Evolutionary conservation across 1,284 basidiomycete species (phyloP).

Genomic region (Pterula multifida): DNA sequence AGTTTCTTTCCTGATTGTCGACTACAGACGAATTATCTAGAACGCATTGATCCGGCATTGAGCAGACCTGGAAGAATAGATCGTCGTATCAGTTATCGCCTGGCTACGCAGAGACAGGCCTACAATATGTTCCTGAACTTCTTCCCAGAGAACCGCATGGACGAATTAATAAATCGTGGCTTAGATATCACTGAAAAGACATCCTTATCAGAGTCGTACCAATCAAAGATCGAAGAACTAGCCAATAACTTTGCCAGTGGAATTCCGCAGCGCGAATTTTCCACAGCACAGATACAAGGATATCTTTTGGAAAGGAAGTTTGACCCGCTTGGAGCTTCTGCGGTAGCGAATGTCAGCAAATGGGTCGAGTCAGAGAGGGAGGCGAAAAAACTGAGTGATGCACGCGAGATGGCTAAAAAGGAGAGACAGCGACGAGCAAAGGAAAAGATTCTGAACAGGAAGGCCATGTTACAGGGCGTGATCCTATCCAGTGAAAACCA

Average conservation of each 20-base stretch:
- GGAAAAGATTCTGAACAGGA: no score
- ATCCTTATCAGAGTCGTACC: neutral
- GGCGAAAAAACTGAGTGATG: neutral
- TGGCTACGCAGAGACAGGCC: constrained; percentile 34
- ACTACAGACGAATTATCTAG: constrained; percentile 40
- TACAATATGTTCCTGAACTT: constrained; percentile 38
- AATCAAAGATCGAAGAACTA: neutral
- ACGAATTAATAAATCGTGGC: no score
- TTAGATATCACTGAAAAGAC: no score
- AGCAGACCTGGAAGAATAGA: constrained; percentile 43
- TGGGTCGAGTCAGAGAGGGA: neutral
- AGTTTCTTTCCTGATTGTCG: neutral
- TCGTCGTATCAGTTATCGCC: constrained; percentile 33
- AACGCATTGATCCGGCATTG: constrained; percentile 37
- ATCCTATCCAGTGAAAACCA: no score
- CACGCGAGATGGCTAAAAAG: neutral
- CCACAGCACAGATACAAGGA: neutral
- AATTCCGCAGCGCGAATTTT: neutral
- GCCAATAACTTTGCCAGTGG: neutral
- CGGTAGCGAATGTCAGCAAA: neutral
- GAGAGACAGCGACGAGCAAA: neutral
- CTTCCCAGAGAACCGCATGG: constrained; percentile 19
- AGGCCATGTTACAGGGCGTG: no score
- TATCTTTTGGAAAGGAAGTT: neutral
- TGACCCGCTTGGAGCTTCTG: neutral